Evolutionary conservation across 2,329 filamentous ascomycete genomes (phyloP), one percentile per base, ranked within the genome.

Genomic region (Aureobasidium sp.): DNA sequence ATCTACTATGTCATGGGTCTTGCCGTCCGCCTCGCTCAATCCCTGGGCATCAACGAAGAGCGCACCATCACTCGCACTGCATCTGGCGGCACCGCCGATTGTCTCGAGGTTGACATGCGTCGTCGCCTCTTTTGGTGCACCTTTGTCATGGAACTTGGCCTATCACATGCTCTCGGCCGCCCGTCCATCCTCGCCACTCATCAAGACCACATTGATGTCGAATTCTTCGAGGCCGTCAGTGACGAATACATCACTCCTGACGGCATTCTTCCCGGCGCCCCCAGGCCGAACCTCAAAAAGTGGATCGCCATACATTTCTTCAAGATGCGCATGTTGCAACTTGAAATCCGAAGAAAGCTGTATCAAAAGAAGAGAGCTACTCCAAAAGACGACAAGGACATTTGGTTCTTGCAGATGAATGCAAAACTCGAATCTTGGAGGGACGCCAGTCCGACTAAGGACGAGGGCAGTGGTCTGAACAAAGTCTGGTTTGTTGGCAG

Each of bases 1-100:
- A 88, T 95, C 22, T 97, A 96, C 76, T 97, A 95, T 76, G 87
- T 97, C 55, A 85, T 97, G 49, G 94, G 94, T 7, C 83, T 96
- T 22, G 92, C 91, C 8, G 88, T 90, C 17, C 87, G 91, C 67
- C 85, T 99, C 56, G 91, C 89, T 71, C 93, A 97, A 71, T 90
- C 96, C 62, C 81, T 97, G 58, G 91, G 92, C 6, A 79, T 97
- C 47, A 87, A 88, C 22, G 91, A 96, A 68, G 94, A 97, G 74
- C 89, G 91, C 71, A 96, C 91, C 0, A 91, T 97, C 62, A 83
- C 83, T 1, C 79, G 82, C 45, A 84, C 84, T 9, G 81, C 83
- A 37, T 78, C 79, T 29, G 80, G 87, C 34, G 81, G 81, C 17
- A 78, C 81, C 7, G 76, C 87, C 17, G 86, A 95, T 68, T 82